Conservation (phyloP, 2,329 filamentous ascomycete species). For the Pseudogymnoascus sp. region DNA sequence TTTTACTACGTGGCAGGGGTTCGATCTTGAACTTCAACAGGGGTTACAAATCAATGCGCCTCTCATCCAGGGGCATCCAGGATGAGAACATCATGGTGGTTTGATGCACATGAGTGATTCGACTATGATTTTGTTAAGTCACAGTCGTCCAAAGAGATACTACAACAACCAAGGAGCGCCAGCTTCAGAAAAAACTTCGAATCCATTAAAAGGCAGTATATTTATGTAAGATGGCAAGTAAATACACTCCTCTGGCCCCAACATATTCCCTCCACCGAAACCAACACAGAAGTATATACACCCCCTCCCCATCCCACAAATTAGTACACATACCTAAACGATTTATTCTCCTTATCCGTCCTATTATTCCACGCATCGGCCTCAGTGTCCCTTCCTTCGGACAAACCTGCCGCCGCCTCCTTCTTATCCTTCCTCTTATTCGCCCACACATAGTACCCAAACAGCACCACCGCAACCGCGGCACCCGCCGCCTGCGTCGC, state of each 20-base stretch:
- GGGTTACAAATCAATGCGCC: neutral
- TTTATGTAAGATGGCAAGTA: neutral
- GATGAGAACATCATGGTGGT: neutral
- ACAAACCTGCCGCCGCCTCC: conserved; percentile 28
- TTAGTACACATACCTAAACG: conserved; percentile 46
- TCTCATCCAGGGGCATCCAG: neutral
- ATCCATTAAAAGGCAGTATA: neutral
- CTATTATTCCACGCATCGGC: conserved; percentile 42
- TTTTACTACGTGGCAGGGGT: neutral
- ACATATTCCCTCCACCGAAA: neutral
- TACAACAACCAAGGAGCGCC: neutral
- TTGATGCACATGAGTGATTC: no score
- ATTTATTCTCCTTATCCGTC: conserved; percentile 52
- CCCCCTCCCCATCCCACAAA: neutral
- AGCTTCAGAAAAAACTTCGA: neutral
- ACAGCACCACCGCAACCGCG: conserved; percentile 36
- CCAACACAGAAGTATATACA: conserved; percentile 1
- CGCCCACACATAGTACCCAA: conserved; percentile 44
- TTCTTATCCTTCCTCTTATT: conserved; percentile 35
- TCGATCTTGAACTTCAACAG: neutral
- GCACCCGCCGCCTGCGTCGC: conserved; percentile 32
- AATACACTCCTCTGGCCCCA: neutral
- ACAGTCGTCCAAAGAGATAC: neutral
- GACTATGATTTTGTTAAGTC: no score
- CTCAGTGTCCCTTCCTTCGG: conserved; percentile 20